Evolutionary conservation across 1,139 yeast genomes (phyloP), one percentile per base, ranked within the genome.

Genomic region (Lodderomyces margitis): DNA sequence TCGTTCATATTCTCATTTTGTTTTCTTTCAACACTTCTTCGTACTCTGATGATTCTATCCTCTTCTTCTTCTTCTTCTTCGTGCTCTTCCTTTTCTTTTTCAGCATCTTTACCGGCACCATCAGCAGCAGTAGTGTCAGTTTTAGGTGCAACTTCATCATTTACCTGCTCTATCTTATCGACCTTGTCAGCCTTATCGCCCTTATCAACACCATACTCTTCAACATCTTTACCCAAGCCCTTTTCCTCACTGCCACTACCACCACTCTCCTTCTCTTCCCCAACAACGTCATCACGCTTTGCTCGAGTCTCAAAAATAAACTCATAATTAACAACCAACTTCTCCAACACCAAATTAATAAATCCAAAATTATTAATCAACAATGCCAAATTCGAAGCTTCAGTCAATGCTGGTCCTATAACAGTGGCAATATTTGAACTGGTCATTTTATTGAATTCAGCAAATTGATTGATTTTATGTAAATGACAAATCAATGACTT

Each of bases 351-450:
- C 36, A 70, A 68, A 52, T 77, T 78, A 74, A 78, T 77, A 47
- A 75, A 66, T 7, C 83, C 83, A 58, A 78, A 78, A 48, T 70
- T 73, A 45, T 67, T 68, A 34, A 74, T 67, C 51, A 75, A 62
- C n/a, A 70, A 59, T 23, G 73, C 78, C 42, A 79, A 70, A 36
- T 61, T 64, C 49, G 79, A 70, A n/a, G 81, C 80, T 50, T 78
- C 83, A 3, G 81, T 76, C 42, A 78, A 68, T 4, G 81, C 78
- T 2, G 83, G 83, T 0, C 83, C 83, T 48, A 78, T 69, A 16
- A 87, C 95, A 44, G 89, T 87, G 9, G 95, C 92, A 54, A 87
- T 65, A 56, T 87, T 87, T 7, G 86, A 82, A 3, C 89, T 76
- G 46, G 83, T 85, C 95, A 87, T 87, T 55, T 81, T 78, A 64